Base-by-base conservation (phyloP, 345 rosid species). In the Populus euphratica region DNA sequence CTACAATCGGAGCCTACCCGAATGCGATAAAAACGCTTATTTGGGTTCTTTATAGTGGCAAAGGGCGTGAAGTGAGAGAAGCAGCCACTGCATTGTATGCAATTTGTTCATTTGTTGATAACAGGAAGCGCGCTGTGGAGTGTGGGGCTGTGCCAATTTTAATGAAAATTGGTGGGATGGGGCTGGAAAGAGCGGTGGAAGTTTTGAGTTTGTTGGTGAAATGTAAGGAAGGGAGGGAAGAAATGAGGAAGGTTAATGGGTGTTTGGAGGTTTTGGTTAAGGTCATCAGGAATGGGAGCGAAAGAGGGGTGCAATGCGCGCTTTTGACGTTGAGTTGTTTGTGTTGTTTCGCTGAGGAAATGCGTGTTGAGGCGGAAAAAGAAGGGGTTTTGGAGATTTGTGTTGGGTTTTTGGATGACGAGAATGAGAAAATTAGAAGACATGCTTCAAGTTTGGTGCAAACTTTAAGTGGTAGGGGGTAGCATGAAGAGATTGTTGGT, bases 21-120 rank as follows among this genome's bases (percentile, higher is more conserved):
- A 83, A 76, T 74, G 98, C 93, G 56, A 90, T 96, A 71, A 73
- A 81, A 49, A 81, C 89, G 13, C 82, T 96, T 56, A 89, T 94
- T n/a, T 67, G 80, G 74, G 88, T 94, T 65, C 81, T 94, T 5
- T 81, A 86, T 36, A 56, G 79, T 44, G 99, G 98, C 13, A 88
- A 86, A 73, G 89, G 82, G 2, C 75, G 98, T 79, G 98, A 89
- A 77, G 89, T 82, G 80, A 96, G 91, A 80, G 99, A 96, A 76
- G 92, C 98, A 0, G 94, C 98, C 0, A 96, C 99, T 0, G 93
- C 98, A n/a, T 86, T 96, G 49, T 94, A 89, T 64, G 87, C 99
- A 5, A 73, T 96, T 1, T 92, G 95, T 70, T 92, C 89, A 21
- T 94, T 87, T 79, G 90, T 93, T 4, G 95, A 87, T 70, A 96